Percentiles rank a stretch among this genome's conserved stretches.
These are phyloP conservation scores for Colletotrichum incanum DNA, from an alignment of 2,329 filamentous ascomycete species.

Conservation along the genomic window DNA sequence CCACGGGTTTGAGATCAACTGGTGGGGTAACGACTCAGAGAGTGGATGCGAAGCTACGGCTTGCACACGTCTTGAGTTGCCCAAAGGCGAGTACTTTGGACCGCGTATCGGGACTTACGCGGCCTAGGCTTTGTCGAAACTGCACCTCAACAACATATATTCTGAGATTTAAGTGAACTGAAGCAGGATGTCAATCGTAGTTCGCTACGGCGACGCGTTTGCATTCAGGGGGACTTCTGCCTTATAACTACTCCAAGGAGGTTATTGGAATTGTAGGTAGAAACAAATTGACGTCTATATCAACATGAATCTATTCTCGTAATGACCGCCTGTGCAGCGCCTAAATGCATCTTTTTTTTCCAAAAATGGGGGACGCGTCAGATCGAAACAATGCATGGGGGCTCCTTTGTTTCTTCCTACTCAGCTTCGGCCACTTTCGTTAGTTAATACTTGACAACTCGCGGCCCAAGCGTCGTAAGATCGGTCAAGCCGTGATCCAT, in stretches of 20 bases:
- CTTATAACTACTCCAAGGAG: background rate
- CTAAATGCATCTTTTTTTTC: too few species aligned
- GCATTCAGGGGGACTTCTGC: background rate
- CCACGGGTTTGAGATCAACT: conserved; percentile 46
- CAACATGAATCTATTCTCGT: background rate
- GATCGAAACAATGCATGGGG: background rate
- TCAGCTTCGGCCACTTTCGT: background rate
- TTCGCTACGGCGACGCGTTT: background rate
- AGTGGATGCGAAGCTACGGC: conserved; percentile 32
- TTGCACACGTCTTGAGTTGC: conserved; percentile 25
- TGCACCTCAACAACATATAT: too few species aligned
- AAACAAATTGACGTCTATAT: background rate
- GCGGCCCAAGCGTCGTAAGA: background rate
- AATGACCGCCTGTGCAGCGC: background rate
- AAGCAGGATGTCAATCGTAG: background rate
- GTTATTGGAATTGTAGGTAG: background rate
- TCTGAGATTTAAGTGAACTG: background rate
- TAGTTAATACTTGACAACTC: background rate
- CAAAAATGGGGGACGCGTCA: background rate
- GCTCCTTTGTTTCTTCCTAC: background rate
- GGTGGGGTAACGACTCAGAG: conserved; percentile 50
- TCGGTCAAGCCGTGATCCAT: background rate
- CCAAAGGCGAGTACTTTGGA: conserved; percentile 32
- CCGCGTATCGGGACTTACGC: conserved; percentile 31
- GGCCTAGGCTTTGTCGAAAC: background rate